A percentile compares a stretch with the other conserved stretches of the same genome.
Evolutionary conservation across 768 basidiomycete species (phyloP).

Genomic region (Pleurotus giganteus): DNA sequence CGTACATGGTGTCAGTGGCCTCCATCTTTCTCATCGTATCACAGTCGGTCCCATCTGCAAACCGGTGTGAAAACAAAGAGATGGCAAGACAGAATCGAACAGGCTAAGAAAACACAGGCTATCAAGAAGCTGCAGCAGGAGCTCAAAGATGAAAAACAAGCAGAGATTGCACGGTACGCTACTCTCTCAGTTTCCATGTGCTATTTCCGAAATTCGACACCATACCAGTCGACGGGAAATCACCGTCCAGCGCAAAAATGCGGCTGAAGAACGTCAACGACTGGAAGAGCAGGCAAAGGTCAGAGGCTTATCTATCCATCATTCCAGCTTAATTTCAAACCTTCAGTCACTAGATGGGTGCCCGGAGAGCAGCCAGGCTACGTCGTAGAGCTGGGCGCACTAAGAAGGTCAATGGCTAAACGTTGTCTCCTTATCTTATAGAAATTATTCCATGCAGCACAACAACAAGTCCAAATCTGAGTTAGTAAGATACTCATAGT

Average conservation of each 20-base stretch:
- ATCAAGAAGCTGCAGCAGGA: slow-evolving; percentile 73
- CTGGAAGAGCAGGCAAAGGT: slow-evolving; percentile 66
- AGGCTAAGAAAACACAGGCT: slow-evolving; percentile 61
- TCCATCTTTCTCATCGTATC: slow-evolving; percentile 11
- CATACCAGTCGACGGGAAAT: slow-evolving; percentile 58
- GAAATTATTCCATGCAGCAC: slow-evolving; percentile 7
- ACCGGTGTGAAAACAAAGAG: slow-evolving; percentile 61
- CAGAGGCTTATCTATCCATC: slow-evolving; percentile 11
- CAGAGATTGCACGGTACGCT: slow-evolving; percentile 58
- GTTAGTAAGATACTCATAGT: slow-evolving; percentile 34
- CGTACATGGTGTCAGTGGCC: slow-evolving; percentile 15
- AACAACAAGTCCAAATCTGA: background rate
- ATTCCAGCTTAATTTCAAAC: background rate
- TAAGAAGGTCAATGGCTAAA: slow-evolving; percentile 78
- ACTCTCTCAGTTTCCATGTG: background rate
- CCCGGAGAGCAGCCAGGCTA: slow-evolving; percentile 70
- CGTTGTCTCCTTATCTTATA: slow-evolving; percentile 6
- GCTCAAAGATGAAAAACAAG: slow-evolving; percentile 73
- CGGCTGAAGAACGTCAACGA: slow-evolving; percentile 68
- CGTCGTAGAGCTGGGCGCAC: slow-evolving; percentile 71
- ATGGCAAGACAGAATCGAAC: slow-evolving; percentile 70
- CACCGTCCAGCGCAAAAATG: slow-evolving; percentile 67
- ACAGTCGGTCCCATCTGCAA: slow-evolving; percentile 68
- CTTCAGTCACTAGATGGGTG: slow-evolving; percentile 57
- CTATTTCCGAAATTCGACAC: background rate